A percentile compares a stretch with the other conserved stretches of the same genome.
phyloP scores from a whole-genome alignment of 2,329 filamentous ascomycete genomes.

The Fusarium brevicatenulatum region DNA sequence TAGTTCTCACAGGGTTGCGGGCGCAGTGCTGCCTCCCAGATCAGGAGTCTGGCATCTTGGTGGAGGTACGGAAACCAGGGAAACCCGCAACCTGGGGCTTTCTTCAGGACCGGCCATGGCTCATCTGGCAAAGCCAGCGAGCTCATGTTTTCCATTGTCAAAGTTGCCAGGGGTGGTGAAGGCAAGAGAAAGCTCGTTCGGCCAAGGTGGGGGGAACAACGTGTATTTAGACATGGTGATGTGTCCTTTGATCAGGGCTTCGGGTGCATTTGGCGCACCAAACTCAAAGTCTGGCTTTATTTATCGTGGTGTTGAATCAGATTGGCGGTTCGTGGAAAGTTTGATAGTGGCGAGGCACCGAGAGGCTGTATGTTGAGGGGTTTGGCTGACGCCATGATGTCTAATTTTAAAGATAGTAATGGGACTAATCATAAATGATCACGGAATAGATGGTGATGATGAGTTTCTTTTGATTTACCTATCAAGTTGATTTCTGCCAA shows the following conservation, averaged over 20 bases:
- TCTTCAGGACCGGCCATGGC: background rate
- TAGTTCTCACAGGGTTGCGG: background rate
- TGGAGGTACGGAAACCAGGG: background rate
- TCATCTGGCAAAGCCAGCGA: too few relatives aligned
- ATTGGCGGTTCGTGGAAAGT: background rate
- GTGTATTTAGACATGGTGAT: background rate
- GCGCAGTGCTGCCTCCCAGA: background rate
- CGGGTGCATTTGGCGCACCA: background rate
- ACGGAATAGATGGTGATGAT: too few relatives aligned
- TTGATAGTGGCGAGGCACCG: background rate
- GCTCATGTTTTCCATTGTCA: background rate
- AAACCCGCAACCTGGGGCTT: background rate
- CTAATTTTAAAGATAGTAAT: background rate
- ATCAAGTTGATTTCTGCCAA: background rate
- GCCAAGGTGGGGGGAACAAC: background rate
- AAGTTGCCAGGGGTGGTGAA: background rate
- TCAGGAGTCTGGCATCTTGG: background rate
- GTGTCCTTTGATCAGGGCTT: background rate
- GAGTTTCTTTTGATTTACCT: background rate
- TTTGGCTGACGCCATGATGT: background rate
- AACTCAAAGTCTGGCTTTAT: background rate
- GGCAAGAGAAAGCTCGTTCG: background rate
- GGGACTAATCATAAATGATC: background rate
- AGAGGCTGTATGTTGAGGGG: background rate
- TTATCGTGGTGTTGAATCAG: background rate